phyloP scores from a whole-genome alignment of 495 filamentous ascomycete species.

The Hypoxylon crocopeplum region DNA sequence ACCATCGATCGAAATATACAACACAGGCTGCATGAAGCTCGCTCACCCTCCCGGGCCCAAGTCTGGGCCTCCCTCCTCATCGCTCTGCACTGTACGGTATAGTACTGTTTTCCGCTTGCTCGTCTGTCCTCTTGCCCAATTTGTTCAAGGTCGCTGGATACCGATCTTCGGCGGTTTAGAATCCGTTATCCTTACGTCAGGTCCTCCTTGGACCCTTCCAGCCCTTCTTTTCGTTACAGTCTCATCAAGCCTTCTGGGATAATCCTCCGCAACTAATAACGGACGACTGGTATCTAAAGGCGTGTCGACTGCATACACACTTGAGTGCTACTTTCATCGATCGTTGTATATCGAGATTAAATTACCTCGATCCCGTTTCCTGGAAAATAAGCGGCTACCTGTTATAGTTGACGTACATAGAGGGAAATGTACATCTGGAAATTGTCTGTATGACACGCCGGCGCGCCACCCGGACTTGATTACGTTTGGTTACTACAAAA shows the following conservation, averaged over 20 bases:
- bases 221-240: constrained; percentile 20
- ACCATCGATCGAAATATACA: too few species aligned
- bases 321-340: too few species aligned
- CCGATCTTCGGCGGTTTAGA: constrained; percentile 34
- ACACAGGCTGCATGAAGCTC: too few species aligned
- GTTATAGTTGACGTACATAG: constrained; percentile 19
- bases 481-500: constrained; percentile 24
- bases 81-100: constrained; percentile 8
- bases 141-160: constrained; percentile 28
- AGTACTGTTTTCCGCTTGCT: constrained; percentile 7
- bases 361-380: too few species aligned
- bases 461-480: constrained; percentile 22
- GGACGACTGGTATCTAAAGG: neutral
- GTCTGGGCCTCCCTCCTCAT: too few species aligned
- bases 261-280: constrained; percentile 23
- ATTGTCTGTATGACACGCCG: constrained; percentile 10
- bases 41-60: too few species aligned
- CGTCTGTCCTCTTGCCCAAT: constrained; percentile 37
- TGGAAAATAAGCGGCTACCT: constrained; percentile 1
- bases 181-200: constrained; percentile 34
- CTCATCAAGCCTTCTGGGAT: constrained; percentile 22
- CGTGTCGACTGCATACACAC: too few species aligned
- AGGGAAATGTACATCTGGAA: constrained; percentile 7
- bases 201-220: constrained; percentile 31
- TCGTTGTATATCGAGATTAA: too few species aligned